Conservation (phyloP, 208 protist species). For the Porcisia hertigi region DNA sequence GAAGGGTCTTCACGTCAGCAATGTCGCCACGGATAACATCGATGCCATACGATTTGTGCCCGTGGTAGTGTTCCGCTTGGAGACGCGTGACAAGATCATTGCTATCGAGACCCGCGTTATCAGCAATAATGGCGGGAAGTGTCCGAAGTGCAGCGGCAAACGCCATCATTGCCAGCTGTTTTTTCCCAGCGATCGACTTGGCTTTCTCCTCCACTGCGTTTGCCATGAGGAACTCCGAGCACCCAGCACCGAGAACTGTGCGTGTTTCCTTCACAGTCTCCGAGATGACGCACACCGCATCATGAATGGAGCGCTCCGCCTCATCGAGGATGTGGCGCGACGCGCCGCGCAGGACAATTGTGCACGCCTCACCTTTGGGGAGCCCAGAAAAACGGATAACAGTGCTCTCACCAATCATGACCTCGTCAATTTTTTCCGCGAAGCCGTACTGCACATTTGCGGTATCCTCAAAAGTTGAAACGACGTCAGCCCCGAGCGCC, state of each 20-base stretch:
- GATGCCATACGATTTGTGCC: conserved; percentile 77
- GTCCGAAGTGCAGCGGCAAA: conserved; percentile 97
- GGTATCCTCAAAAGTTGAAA: conserved; percentile 99
- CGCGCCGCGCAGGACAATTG: conserved; percentile 99
- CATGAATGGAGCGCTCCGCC: conserved; percentile 99
- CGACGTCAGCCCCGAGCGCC: conserved; percentile 98
- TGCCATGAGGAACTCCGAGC: conserved; percentile 98
- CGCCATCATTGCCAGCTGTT: conserved; percentile 93
- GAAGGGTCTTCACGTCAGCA: conserved; percentile 93
- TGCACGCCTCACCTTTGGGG: conserved; percentile 96
- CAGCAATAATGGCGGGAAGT: conserved; percentile 97
- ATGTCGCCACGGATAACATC: conserved; percentile 96
- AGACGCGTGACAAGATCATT: conserved; percentile 97
- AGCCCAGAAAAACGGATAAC: conserved; percentile 98
- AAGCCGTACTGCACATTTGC: conserved; percentile 95
- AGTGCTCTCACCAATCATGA: conserved; percentile 98
- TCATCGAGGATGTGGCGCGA: conserved; percentile 99
- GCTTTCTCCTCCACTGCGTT: conserved; percentile 97
- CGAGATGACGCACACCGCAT: conserved; percentile 99
- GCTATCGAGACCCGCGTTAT: conserved; percentile 98
- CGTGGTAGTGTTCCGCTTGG: conserved; percentile 79
- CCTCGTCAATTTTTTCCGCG: conserved; percentile 97
- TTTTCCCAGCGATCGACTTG: conserved; percentile 77
- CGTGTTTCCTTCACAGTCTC: conserved; percentile 95
- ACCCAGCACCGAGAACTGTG: conserved; percentile 97